Evolutionary conservation across 2,329 filamentous ascomycete species (phyloP).

Genomic region (Cercospora brassicicola): DNA sequence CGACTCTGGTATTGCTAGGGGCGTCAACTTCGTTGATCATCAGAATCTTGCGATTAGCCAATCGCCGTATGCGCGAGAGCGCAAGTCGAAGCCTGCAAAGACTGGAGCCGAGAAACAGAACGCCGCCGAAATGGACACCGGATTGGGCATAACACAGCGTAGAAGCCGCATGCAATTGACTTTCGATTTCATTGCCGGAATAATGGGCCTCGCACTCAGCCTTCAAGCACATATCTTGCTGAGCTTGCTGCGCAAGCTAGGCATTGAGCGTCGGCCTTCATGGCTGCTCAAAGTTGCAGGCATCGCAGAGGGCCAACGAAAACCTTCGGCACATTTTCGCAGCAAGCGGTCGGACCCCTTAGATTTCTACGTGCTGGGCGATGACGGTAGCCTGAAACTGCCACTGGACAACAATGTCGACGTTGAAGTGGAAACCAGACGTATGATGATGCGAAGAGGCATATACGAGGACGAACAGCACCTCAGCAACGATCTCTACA

Average conservation of each 20-base stretch:
- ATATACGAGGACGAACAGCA: slow-evolving; percentile 59
- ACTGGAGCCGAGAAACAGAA: slow-evolving; percentile 26
- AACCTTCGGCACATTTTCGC: slow-evolving; percentile 25
- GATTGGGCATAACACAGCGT: slow-evolving; percentile 76
- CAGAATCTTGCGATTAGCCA: slow-evolving; percentile 38
- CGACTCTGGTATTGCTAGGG: slow-evolving; percentile 43
- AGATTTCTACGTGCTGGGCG: slow-evolving; percentile 55
- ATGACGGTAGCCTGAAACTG: slow-evolving; percentile 55
- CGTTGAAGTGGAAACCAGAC: slow-evolving; percentile 75
- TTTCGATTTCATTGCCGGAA: slow-evolving; percentile 72
- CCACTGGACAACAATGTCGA: slow-evolving; percentile 68
- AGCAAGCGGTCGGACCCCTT: slow-evolving; percentile 27
- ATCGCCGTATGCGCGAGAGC: slow-evolving; percentile 66
- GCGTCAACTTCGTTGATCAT: slow-evolving; percentile 37
- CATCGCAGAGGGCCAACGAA: slow-evolving; percentile 40
- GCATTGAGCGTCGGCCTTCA: slow-evolving; percentile 61
- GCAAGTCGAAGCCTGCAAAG: slow-evolving; percentile 48
- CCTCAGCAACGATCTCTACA: slow-evolving; percentile 73
- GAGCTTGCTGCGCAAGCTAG: slow-evolving; percentile 57
- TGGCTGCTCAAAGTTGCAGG: slow-evolving; percentile 62
- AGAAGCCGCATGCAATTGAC: slow-evolving; percentile 76
- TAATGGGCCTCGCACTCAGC: slow-evolving; percentile 64
- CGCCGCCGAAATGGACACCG: slow-evolving; percentile 50
- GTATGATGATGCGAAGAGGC: slow-evolving; percentile 53
- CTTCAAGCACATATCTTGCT: slow-evolving; percentile 59